Percentiles rank a stretch among this genome's conserved stretches.
Evolutionary conservation across 148 eudicot genomes (phyloP).

Genomic region (Pouteria glomerata): DNA sequence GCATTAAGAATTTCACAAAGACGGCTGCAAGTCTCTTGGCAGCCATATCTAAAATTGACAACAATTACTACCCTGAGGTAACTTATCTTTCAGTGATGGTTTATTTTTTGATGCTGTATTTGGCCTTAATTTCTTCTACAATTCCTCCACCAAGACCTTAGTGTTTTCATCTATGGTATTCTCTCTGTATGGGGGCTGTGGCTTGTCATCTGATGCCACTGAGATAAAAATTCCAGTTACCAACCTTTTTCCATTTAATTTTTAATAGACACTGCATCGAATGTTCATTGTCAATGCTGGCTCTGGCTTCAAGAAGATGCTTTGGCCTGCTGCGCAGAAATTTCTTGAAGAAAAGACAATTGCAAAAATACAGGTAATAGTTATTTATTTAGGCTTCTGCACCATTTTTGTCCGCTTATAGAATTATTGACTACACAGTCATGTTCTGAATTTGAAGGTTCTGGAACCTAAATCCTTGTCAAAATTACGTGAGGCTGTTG

Average conservation of each 20-base stretch:
- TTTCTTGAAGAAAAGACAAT: constrained; percentile 65
- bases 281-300: constrained; percentile 90
- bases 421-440: not conserved
- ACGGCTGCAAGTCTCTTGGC: constrained; percentile 59
- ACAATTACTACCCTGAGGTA: constrained; percentile 76
- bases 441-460: constrained; percentile 36
- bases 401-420: not conserved
- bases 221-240: too few relatives aligned
- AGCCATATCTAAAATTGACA: constrained; percentile 60
- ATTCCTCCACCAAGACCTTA: not conserved
- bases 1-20: constrained; percentile 57
- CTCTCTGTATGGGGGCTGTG: not conserved
- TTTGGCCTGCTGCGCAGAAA: constrained; percentile 77
- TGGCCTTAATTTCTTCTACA: not conserved
- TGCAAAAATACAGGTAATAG: constrained; percentile 54
- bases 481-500: constrained; percentile 50
- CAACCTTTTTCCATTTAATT: too few relatives aligned
- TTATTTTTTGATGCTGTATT: not conserved
- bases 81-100: not conserved
- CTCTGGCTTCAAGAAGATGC: constrained; percentile 57
- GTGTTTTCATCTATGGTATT: not conserved
- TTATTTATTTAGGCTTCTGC: not conserved
- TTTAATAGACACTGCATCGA: constrained; percentile 58
- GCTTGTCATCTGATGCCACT: not conserved
- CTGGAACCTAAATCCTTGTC: constrained; percentile 56